phyloP scores from a whole-genome alignment of 2,329 filamentous ascomycete genomes.

The Sporothrix mexicana region DNA sequence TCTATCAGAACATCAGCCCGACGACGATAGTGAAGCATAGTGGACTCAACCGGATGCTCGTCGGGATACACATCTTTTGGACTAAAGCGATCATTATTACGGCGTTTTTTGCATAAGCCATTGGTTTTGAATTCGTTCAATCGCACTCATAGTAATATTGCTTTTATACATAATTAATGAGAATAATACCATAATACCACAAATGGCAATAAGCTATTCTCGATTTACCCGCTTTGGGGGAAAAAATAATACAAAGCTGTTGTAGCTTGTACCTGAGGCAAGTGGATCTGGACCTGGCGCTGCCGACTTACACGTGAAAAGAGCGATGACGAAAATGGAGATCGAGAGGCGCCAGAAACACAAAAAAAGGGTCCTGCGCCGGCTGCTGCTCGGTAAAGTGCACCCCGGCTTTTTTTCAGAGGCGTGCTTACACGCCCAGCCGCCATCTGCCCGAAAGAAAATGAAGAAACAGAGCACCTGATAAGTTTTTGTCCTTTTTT shows the following conservation, averaged over 20 bases:
- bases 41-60: not conserved
- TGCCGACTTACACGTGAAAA: constrained; percentile 26
- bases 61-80: not conserved
- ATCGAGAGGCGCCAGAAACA: too few species aligned
- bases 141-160: not conserved
- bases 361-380: constrained; percentile 21
- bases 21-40: constrained; percentile 36
- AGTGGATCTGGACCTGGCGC: not conserved
- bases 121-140: not conserved
- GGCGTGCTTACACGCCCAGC: not conserved
- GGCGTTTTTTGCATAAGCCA: not conserved
- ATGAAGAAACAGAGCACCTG: not conserved
- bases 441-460: constrained; percentile 28
- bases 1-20: constrained; percentile 51
- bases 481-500: not conserved
- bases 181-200: not conserved
- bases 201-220: not conserved
- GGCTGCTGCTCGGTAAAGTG: constrained; percentile 36
- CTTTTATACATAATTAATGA: not conserved
- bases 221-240: not conserved
- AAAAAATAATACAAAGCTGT: not conserved
- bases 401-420: constrained; percentile 23
- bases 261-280: not conserved
- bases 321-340: constrained; percentile 3
- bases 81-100: not conserved